These are phyloP conservation scores for Moesziomyces sp. DNA, from an alignment of 1,284 basidiomycete species.

Conservation along the genomic window DNA sequence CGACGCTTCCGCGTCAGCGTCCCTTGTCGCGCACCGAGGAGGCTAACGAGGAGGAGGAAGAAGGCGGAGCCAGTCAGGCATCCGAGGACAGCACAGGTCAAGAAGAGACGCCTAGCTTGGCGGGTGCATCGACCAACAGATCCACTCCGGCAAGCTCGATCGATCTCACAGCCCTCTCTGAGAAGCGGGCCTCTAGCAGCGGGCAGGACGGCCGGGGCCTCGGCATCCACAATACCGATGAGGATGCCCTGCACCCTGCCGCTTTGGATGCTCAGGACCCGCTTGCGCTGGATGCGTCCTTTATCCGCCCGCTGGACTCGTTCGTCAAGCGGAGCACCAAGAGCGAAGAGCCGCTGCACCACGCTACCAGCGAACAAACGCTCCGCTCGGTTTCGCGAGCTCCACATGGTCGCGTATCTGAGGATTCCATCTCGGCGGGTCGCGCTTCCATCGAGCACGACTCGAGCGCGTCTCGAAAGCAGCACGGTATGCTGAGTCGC, in stretches of 20 bases:
- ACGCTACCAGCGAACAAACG: slow-evolving; percentile 55
- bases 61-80: slow-evolving; percentile 22
- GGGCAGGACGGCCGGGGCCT: slow-evolving; percentile 23
- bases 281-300: slow-evolving; percentile 17
- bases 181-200: slow-evolving; percentile 14
- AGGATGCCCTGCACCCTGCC: neutral
- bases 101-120: slow-evolving; percentile 57
- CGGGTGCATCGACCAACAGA: slow-evolving; percentile 41
- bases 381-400: slow-evolving; percentile 46
- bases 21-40: slow-evolving; percentile 30
- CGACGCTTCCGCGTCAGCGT: slow-evolving; percentile 17
- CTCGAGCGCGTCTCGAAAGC: neutral
- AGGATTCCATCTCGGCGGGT: slow-evolving; percentile 1
- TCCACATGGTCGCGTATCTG: slow-evolving; percentile 2
- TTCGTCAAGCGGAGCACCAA: slow-evolving; percentile 2
- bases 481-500: neutral
- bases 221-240: slow-evolving; percentile 20
- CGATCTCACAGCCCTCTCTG: slow-evolving; percentile 29
- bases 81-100: slow-evolving; percentile 43
- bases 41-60: slow-evolving; percentile 44
- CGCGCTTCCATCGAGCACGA: slow-evolving; percentile 4
- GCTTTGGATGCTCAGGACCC: slow-evolving; percentile 7
- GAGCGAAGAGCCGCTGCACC: slow-evolving; percentile 46
- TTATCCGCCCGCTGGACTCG: slow-evolving; percentile 17
- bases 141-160: slow-evolving; percentile 58